phyloP scores from a whole-genome alignment of 1,284 basidiomycete species.

The Ganoderma boninense region DNA sequence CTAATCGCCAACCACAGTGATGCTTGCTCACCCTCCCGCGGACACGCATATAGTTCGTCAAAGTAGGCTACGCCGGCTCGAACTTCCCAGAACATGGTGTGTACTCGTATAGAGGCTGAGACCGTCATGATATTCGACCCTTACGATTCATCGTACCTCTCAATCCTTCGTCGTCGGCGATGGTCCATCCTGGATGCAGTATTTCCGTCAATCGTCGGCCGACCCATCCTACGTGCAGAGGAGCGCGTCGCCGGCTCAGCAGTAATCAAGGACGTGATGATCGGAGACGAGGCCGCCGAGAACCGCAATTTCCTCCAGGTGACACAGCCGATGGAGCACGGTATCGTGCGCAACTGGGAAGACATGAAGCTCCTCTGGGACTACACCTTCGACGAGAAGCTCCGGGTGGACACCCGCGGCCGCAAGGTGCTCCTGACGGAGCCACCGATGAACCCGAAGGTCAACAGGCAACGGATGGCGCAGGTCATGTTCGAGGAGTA shows the following conservation, averaged over 20 bases:
- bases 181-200: constrained; percentile 56
- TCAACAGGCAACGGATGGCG: constrained; percentile 93
- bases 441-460: constrained; percentile 99
- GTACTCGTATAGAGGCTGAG: constrained; percentile 40
- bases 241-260: constrained; percentile 84
- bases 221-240: constrained; percentile 97
- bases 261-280: constrained; percentile 96
- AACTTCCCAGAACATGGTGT: constrained; percentile 98
- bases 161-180: background rate
- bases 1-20: constrained; percentile 2
- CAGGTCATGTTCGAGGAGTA: constrained; percentile 99
- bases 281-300: constrained; percentile 95
- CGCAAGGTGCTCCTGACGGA: constrained; percentile 96
- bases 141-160: background rate
- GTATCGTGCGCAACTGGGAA: constrained; percentile 98
- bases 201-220: constrained; percentile 96
- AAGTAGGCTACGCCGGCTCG: constrained; percentile 97
- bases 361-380: constrained; percentile 99
- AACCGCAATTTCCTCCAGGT: constrained; percentile 97
- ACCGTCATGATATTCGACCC: too few relatives aligned
- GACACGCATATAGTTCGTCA: constrained; percentile 80
- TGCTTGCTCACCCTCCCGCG: constrained; percentile 17
- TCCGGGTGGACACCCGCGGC: constrained; percentile 88
- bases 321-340: constrained; percentile 99
- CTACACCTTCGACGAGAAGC: constrained; percentile 98